A percentile compares a stretch with the other conserved stretches of the same genome.
These are phyloP conservation scores for Echium plantagineum DNA, from an alignment of 257 asterid species.

Conservation along the genomic window DNA sequence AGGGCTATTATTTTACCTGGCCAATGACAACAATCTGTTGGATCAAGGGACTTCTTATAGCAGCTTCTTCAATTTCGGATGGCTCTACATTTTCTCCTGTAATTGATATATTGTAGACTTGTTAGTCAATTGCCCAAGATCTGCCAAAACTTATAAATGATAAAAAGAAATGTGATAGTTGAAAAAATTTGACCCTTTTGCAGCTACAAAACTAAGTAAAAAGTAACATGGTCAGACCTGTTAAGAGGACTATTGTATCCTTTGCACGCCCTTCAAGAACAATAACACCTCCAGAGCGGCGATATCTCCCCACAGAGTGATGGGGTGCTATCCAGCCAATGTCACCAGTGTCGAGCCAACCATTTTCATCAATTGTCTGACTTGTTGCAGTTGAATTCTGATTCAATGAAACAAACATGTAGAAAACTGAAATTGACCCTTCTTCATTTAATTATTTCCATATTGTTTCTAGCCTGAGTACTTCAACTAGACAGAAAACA, in stretches of 20 bases:
- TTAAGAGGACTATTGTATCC: slow-evolving; percentile 85
- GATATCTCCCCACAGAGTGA: slow-evolving; percentile 74
- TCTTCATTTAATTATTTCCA: not conserved
- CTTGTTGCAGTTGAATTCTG: slow-evolving; percentile 62
- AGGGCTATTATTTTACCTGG: slow-evolving; percentile 38
- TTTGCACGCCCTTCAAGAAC: slow-evolving; percentile 96
- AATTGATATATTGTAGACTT: not conserved
- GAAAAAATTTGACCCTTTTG: no score
- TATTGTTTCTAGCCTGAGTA: not conserved
- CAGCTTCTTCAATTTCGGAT: slow-evolving; percentile 88
- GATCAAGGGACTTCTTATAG: slow-evolving; percentile 65
- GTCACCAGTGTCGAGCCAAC: slow-evolving; percentile 92
- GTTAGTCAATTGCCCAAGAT: not conserved
- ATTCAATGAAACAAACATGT: not conserved
- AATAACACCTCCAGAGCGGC: slow-evolving; percentile 62
- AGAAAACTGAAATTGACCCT: not conserved
- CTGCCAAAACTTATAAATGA: not conserved
- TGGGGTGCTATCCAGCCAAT: slow-evolving; percentile 82
- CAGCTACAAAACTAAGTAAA: no score
- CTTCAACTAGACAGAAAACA: not conserved
- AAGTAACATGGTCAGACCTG: slow-evolving; percentile 32
- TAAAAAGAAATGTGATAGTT: not conserved
- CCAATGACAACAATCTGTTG: slow-evolving; percentile 83
- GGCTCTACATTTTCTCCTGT: slow-evolving; percentile 96
- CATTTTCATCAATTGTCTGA: slow-evolving; percentile 62